Base-by-base conservation (phyloP, 495 filamentous ascomycete genomes). In the Xylaria palmicola region DNA sequence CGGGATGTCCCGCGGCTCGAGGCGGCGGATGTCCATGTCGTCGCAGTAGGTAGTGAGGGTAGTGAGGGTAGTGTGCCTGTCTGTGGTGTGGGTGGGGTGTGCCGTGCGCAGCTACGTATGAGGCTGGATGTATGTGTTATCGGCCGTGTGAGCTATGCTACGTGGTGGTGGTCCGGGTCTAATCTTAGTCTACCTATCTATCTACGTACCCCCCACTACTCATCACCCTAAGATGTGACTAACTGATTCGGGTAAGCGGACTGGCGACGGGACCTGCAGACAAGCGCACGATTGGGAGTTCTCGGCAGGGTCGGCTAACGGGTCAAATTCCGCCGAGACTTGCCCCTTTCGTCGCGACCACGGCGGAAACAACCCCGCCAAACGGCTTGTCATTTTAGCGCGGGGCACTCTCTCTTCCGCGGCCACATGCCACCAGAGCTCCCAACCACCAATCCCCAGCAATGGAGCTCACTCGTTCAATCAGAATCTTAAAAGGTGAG, bases 1-100 rank as follows among this genome's bases (percentile, higher is more conserved):
- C 44, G 91, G 94, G 66, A 97, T 93, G 79, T 93, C 90, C 59
- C 86, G 84, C 56, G 90, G 77, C 60, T 77, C 81, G 61, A 93
- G 82, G 41, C 89, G 77, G 41, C 90, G 85, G 74, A 93, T 91
- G 74, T 93, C 90, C 90, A 93, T 93, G 6, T 37, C 17, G n/a
- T 26, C 9, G 8, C 29, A 36, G 32, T 36, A 36, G 32, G 32
- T 36, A 36, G 6, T 13, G 32, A 13, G 6, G 13, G 13, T 36
- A 6, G 6, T 36, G 6, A 36, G 32, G 32, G 6, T 6, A 13
- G 32, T 36, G 32, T 6, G 6, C 13, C 32, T 36, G 13, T 6
- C 6, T 36, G 13, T 36, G n/a, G n/a, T n/a, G n/a, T n/a, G n/a
- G n/a, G n/a, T n/a, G n/a, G n/a, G n/a, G n/a, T n/a, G n/a, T n/a